Conservation (phyloP, 805 yeast genomes). For the Komagataella mondaviorum region DNA sequence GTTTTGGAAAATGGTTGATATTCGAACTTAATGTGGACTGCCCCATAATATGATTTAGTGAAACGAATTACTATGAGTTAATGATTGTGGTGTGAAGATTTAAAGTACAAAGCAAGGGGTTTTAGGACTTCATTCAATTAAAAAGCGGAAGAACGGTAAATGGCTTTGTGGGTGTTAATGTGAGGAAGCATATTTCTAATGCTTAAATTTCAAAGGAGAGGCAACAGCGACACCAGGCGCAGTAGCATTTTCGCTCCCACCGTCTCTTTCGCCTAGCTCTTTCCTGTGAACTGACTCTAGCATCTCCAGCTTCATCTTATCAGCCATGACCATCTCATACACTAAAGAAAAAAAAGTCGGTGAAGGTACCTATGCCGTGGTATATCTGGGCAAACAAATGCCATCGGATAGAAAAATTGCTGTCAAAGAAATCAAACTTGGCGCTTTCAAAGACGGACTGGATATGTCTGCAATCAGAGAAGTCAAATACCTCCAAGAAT, state of each 20-base stretch:
- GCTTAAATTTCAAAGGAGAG: background rate
- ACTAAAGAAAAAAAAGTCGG: conserved; percentile 76
- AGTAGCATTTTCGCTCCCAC: background rate
- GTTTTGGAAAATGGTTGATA: background rate
- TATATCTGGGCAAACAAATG: conserved; percentile 64
- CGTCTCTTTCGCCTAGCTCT: background rate
- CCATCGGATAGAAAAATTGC: conserved; percentile 56
- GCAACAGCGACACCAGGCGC: too few relatives aligned
- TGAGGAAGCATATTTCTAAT: background rate
- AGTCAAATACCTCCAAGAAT: conserved; percentile 76
- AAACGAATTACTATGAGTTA: background rate
- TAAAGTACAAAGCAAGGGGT: background rate
- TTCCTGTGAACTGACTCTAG: background rate
- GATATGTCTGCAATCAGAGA: conserved; percentile 98
- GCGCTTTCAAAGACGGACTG: conserved; percentile 87
- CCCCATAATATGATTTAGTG: background rate
- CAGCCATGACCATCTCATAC: conserved; percentile 9
- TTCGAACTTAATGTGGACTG: background rate
- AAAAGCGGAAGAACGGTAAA: background rate
- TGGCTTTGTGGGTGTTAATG: background rate
- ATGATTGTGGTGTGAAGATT: background rate
- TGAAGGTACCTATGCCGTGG: conserved; percentile 98
- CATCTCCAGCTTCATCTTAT: background rate
- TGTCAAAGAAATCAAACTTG: conserved; percentile 89
- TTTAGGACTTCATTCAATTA: background rate